A percentile compares a stretch with the other conserved stretches of the same genome.
phyloP scores from a whole-genome alignment of 768 basidiomycete species.

The Amylocystis lapponica region DNA sequence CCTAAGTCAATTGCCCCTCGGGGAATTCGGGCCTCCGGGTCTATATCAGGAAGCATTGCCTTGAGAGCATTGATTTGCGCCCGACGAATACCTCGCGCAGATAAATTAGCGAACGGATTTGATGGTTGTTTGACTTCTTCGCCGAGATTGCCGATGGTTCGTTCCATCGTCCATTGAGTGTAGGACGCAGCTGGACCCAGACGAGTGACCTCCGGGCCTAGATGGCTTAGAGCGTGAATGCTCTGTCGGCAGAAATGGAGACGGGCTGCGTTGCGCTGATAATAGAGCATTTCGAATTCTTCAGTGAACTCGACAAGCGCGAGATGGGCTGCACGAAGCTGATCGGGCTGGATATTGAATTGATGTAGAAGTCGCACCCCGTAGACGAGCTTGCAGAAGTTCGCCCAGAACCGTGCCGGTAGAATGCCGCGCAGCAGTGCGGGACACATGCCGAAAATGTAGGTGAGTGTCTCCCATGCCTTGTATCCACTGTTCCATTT shows the following conservation, averaged over 20 bases:
- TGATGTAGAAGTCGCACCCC: conserved; percentile 20
- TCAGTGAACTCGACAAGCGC: conserved; percentile 21
- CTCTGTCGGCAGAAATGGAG: conserved; percentile 31
- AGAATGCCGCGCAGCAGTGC: conserved; percentile 21
- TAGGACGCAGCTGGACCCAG: conserved; percentile 10
- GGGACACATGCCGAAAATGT: conserved; percentile 20
- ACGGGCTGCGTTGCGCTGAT: conserved; percentile 16
- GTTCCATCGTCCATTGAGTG: conserved; percentile 22
- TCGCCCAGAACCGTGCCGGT: conserved; percentile 17
- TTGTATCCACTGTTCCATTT: conserved; percentile 33
- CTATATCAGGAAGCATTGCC: background rate
- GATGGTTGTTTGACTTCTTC: conserved; percentile 22
- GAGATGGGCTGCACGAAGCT: conserved; percentile 15
- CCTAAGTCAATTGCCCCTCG: background rate
- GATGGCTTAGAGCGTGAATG: conserved; percentile 28
- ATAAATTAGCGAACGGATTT: conserved; percentile 21
- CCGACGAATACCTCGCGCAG: conserved; percentile 13
- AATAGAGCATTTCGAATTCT: conserved; percentile 34
- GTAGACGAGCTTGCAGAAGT: conserved; percentile 25
- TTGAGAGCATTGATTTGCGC: conserved; percentile 20
- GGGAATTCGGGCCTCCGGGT: background rate
- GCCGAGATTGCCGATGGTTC: conserved; percentile 21
- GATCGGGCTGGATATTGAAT: conserved; percentile 4
- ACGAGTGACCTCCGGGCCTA: conserved; percentile 17
- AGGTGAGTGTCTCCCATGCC: conserved; percentile 19